Percentiles rank a stretch among this genome's conserved stretches.
phyloP scores from a whole-genome alignment of 306 rosid genomes.

The Pyrus pyrifolia region DNA sequence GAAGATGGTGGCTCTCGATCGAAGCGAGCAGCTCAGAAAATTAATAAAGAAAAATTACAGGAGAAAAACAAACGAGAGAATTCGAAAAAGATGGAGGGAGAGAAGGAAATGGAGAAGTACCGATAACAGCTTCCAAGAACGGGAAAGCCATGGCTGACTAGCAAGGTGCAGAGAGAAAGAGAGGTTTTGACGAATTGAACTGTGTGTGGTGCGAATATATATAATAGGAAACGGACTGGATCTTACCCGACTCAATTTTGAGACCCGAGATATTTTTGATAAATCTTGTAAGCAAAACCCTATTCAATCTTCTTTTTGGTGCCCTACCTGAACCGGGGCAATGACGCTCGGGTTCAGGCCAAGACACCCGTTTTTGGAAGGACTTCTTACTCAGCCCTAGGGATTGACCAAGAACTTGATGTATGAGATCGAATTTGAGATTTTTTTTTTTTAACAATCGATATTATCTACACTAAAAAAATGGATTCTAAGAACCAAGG shows the following conservation, averaged over 20 bases:
- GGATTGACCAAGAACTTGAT: too few relatives aligned
- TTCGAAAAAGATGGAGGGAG: background rate
- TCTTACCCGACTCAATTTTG: background rate
- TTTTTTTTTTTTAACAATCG: too few relatives aligned
- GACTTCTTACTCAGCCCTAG: too few relatives aligned
- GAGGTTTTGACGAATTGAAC: background rate
- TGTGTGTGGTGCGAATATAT: background rate
- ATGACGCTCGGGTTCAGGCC: too few relatives aligned
- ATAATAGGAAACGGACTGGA: background rate
- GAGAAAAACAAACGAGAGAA: background rate
- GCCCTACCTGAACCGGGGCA: background rate
- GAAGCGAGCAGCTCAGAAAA: background rate
- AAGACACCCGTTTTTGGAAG: too few relatives aligned
- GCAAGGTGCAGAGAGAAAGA: constrained; percentile 1
- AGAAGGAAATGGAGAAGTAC: constrained; percentile 29
- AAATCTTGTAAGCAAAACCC: background rate
- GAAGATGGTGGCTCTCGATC: constrained; percentile 1
- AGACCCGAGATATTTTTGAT: background rate
- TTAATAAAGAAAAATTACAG: background rate
- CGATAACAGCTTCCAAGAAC: constrained; percentile 92
- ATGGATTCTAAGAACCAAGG: fast-evolving
- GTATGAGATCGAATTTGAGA: too few relatives aligned
- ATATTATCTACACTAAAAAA: too few relatives aligned
- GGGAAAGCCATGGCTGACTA: constrained; percentile 69
- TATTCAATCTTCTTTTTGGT: background rate